Evolutionary conservation across 495 filamentous ascomycete genomes (phyloP).

Genomic region (Podospora didyma): DNA sequence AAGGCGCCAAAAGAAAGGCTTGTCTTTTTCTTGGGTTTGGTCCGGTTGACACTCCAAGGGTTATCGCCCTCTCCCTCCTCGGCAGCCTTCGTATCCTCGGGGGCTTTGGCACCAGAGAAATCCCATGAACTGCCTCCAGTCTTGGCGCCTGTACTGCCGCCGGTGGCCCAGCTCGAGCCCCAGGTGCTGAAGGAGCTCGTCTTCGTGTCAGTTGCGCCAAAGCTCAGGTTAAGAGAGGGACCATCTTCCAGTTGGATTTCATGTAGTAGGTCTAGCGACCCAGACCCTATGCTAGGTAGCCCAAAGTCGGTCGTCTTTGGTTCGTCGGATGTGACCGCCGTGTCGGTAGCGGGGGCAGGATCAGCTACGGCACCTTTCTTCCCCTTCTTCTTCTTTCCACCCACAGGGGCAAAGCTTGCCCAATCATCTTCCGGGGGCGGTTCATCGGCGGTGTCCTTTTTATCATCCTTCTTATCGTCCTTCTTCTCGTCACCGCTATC

Average conservation of each 20-base stretch:
- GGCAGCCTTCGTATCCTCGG: slow-evolving; percentile 14
- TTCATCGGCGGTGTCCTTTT: slow-evolving; percentile 23
- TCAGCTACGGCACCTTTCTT: slow-evolving; percentile 29
- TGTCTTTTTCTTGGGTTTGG: slow-evolving; percentile 42
- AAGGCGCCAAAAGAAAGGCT: slow-evolving; percentile 34
- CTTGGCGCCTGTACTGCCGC: too few relatives aligned
- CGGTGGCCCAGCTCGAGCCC: slow-evolving; percentile 35
- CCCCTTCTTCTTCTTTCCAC: slow-evolving; percentile 44
- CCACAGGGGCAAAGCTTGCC: slow-evolving; percentile 7
- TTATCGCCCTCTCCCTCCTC: slow-evolving; percentile 28
- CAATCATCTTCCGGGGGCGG: slow-evolving; percentile 20
- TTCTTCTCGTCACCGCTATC: slow-evolving; percentile 30
- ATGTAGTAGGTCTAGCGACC: slow-evolving; percentile 35
- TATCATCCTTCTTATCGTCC: slow-evolving; percentile 27
- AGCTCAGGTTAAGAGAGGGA: slow-evolving; percentile 35
- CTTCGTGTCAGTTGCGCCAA: slow-evolving; percentile 29
- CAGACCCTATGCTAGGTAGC: slow-evolving; percentile 15
- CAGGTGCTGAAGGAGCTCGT: slow-evolving; percentile 24
- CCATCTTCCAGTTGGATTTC: slow-evolving; percentile 48
- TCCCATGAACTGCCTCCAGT: slow-evolving; percentile 21
- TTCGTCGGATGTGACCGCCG: slow-evolving; percentile 13
- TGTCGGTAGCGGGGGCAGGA: background rate
- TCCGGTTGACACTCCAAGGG: slow-evolving; percentile 37
- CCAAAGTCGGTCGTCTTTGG: slow-evolving; percentile 17
- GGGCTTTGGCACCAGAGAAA: slow-evolving; percentile 22